A percentile compares a stretch with the other conserved stretches of the same genome.
phyloP scores from a whole-genome alignment of 352 stramenopile genomes.

The Globisporangium uncinulatum region DNA sequence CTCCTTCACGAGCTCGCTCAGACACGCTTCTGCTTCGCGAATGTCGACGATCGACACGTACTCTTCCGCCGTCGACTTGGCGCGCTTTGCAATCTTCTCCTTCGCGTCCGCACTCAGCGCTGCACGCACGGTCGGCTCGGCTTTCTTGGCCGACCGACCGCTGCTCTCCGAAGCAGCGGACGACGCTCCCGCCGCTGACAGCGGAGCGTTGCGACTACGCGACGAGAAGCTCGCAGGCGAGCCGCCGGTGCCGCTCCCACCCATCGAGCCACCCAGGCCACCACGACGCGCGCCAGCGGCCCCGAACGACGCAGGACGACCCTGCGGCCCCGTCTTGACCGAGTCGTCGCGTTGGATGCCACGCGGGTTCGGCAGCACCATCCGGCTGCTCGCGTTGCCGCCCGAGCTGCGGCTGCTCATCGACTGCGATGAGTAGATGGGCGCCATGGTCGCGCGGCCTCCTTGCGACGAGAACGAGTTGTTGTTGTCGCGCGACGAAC shows the following conservation, averaged over 20 bases:
- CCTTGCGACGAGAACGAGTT: conserved; percentile 22
- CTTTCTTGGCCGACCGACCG: conserved; percentile 24
- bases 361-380: conserved; percentile 33
- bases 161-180: background rate
- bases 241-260: conserved; percentile 18
- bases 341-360: conserved; percentile 55
- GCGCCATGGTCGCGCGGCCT: conserved; percentile 43
- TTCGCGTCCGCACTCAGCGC: conserved; percentile 53
- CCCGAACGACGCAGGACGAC: conserved; percentile 46
- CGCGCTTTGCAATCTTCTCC: conserved; percentile 69
- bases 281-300: conserved; percentile 11
- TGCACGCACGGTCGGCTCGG: conserved; percentile 22
- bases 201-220: conserved; percentile 12
- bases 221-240: conserved; percentile 28
- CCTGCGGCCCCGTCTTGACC: conserved; percentile 50
- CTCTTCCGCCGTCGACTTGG: conserved; percentile 73
- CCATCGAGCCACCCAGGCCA: conserved; percentile 3
- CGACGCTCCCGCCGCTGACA: conserved; percentile 8
- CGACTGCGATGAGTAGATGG: conserved; percentile 49
- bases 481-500: conserved; percentile 59
- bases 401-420: conserved; percentile 30
- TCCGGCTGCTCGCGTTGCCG: conserved; percentile 23
- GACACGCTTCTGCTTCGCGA: conserved; percentile 58
- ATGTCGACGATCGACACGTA: conserved; percentile 73
- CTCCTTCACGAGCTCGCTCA: conserved; percentile 59